These are phyloP conservation scores for Prunus yedoensis DNA, from an alignment of 331 rosid species.

Conservation along the genomic window DNA sequence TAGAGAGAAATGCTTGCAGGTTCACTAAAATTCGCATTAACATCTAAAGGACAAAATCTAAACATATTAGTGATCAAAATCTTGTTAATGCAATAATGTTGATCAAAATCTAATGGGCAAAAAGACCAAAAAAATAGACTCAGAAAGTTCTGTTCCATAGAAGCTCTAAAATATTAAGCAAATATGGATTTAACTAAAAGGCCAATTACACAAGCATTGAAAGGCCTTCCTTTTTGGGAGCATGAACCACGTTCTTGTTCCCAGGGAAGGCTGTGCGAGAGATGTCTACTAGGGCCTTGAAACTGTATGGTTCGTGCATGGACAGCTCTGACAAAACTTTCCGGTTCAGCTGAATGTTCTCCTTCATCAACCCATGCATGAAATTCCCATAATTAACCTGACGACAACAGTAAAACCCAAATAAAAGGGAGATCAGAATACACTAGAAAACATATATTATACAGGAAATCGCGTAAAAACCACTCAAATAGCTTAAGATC, in stretches of 20 bases:
- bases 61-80: too few species aligned
- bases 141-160: not conserved
- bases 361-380: slow-evolving; percentile 88
- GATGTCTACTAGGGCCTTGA: slow-evolving; percentile 76
- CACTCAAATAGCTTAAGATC: not conserved
- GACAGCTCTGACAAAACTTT: slow-evolving; percentile 84
- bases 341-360: slow-evolving; percentile 84
- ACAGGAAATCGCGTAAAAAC: not conserved
- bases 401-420: slow-evolving; percentile 6
- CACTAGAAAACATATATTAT: not conserved
- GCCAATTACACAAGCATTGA: slow-evolving; percentile 33
- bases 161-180: slow-evolving; percentile 5
- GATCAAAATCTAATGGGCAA: not conserved
- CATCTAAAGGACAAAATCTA: not conserved
- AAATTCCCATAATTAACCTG: slow-evolving; percentile 91
- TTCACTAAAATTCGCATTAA: not conserved
- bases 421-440: not conserved
- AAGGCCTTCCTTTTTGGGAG: slow-evolving; percentile 61
- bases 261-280: slow-evolving; percentile 74
- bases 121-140: not conserved
- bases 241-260: slow-evolving; percentile 64
- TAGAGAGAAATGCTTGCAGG: not conserved
- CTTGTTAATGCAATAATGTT: not conserved
- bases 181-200: not conserved
- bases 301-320: slow-evolving; percentile 86